phyloP scores from a whole-genome alignment of 805 yeast species.

The Yarrowia sp. region DNA sequence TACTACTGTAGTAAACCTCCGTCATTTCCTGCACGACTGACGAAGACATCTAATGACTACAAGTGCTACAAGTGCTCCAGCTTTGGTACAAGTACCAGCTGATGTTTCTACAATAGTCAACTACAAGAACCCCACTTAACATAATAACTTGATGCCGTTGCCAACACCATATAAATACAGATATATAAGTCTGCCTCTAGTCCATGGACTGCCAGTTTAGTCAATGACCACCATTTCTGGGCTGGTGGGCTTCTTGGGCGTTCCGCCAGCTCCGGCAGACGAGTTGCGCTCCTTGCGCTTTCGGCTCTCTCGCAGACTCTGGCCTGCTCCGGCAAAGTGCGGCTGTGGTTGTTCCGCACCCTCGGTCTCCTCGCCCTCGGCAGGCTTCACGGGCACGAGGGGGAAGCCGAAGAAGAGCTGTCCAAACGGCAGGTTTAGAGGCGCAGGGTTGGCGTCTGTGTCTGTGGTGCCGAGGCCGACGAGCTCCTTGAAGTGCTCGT shows the following conservation, averaged over 20 bases:
- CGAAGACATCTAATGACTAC: too few species aligned
- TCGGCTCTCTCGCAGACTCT: constrained; percentile 64
- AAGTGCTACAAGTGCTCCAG: too few species aligned
- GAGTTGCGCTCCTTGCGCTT: constrained; percentile 59
- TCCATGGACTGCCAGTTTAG: constrained; percentile 34
- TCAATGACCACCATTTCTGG: constrained; percentile 84
- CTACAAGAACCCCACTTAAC: too few species aligned
- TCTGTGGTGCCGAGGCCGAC: constrained; percentile 20
- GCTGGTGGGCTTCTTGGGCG: constrained; percentile 55
- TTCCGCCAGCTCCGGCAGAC: constrained; percentile 37
- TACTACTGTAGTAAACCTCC: too few species aligned
- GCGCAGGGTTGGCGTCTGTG: constrained; percentile 49
- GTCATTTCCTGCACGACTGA: too few species aligned
- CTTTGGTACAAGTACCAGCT: too few species aligned
- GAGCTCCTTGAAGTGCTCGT: constrained; percentile 20
- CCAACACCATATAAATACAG: constrained; percentile 14
- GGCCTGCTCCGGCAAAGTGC: constrained; percentile 66
- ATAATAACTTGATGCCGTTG: background rate
- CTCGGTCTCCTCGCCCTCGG: constrained; percentile 41
- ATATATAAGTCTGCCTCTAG: constrained; percentile 13
- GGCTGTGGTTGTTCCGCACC: constrained; percentile 33
- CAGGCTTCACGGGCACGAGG: constrained; percentile 46
- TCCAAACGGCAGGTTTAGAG: constrained; percentile 73
- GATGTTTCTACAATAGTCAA: too few species aligned
- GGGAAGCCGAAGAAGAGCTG: constrained; percentile 95